Conservation (phyloP, 805 yeast species). For the Candida odintsovae region DNA sequence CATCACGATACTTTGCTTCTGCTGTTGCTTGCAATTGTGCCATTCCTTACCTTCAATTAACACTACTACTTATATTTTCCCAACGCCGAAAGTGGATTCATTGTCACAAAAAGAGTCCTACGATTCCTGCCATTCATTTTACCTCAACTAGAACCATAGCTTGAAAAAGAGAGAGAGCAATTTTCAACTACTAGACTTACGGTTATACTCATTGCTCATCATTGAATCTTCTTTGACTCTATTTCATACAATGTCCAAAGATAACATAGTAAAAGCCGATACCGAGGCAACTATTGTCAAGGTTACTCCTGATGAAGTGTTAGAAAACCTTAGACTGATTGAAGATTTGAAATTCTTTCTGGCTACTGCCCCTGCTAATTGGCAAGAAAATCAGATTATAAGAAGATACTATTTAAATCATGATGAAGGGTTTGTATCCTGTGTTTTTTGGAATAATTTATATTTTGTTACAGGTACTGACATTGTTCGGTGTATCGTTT, state of each 20-base stretch:
- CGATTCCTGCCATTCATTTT: not conserved
- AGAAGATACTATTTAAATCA: conserved; percentile 79
- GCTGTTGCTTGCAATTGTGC: too few species aligned
- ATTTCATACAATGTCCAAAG: not conserved
- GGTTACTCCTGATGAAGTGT: conserved; percentile 24
- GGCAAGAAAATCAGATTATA: conserved; percentile 86
- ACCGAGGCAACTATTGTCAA: not conserved
- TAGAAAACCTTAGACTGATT: conserved; percentile 54
- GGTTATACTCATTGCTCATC: not conserved
- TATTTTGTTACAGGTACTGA: conserved; percentile 95
- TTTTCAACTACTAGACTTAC: not conserved
- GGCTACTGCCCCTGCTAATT: conserved; percentile 91
- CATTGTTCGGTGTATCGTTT: conserved; percentile 86
- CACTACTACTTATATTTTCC: not conserved
- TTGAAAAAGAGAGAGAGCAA: not conserved
- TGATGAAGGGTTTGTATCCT: conserved; percentile 88
- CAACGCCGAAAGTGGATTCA: too few species aligned
- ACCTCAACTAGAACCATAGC: not conserved
- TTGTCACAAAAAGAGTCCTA: too few species aligned
- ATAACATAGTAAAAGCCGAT: not conserved
- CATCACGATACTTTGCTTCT: too few species aligned
- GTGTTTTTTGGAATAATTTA: conserved; percentile 87
- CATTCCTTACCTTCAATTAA: too few species aligned
- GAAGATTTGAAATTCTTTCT: conserved; percentile 81
- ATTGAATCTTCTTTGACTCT: too few species aligned